Conservation (phyloP, 2,329 filamentous ascomycete species). For the Diaporthe sp. region DNA sequence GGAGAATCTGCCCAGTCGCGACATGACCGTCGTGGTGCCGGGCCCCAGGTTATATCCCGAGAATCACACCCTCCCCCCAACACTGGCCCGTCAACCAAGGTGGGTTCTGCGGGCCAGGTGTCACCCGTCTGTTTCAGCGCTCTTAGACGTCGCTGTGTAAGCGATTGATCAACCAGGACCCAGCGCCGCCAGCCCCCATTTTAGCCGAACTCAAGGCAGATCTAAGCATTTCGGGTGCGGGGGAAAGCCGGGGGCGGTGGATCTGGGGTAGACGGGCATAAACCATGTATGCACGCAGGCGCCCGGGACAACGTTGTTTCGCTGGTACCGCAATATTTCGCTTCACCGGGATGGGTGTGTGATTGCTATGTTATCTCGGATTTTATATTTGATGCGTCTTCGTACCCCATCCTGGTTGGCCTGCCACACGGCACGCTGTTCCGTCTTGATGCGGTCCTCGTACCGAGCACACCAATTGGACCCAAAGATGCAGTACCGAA, state of each 20-base stretch:
- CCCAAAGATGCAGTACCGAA: neutral
- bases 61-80: constrained; percentile 8
- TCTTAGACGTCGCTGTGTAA: constrained; percentile 22
- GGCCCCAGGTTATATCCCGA: constrained; percentile 22
- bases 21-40: neutral
- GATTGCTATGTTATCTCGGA: neutral
- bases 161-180: neutral
- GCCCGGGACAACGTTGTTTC: constrained; percentile 21
- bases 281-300: neutral
- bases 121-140: constrained; percentile 2
- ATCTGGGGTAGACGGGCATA: constrained; percentile 8
- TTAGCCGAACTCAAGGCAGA: neutral
- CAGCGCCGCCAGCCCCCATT: neutral
- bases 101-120: neutral
- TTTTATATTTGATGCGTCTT: neutral
- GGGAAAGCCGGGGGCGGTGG: neutral
- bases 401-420: neutral
- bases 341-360: neutral
- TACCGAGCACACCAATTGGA: constrained; percentile 7
- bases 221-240: constrained; percentile 11
- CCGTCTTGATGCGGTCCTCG: neutral
- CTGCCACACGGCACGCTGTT: neutral
- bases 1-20: neutral
- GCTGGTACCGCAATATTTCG: neutral
- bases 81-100: neutral